Conservation (phyloP, 140 eudicot genomes). For the Oenanthe javanica region DNA sequence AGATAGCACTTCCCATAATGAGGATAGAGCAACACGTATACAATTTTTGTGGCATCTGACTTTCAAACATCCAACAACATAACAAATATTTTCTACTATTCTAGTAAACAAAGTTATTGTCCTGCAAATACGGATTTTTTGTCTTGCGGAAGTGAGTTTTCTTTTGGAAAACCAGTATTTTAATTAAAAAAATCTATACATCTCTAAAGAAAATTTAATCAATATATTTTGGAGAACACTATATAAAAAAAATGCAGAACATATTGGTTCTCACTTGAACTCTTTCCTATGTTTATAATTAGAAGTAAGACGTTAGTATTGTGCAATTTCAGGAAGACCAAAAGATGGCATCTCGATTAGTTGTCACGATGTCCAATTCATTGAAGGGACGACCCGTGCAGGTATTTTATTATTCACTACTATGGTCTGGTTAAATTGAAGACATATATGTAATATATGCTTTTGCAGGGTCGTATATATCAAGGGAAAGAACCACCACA, state of each 20-base stretch:
- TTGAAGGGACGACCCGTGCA: slow-evolving; percentile 69
- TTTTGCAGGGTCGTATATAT: slow-evolving; percentile 65
- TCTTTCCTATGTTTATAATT: background rate
- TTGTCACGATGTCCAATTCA: slow-evolving; percentile 70
- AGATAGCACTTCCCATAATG: background rate
- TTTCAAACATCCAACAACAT: background rate
- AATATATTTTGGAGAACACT: background rate
- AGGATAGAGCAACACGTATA: background rate
- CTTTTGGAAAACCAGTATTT: background rate
- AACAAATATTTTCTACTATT: background rate
- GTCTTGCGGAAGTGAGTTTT: background rate
- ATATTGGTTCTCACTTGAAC: background rate
- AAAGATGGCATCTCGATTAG: slow-evolving; percentile 49
- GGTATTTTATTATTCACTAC: slow-evolving; percentile 29
- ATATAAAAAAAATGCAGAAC: background rate
- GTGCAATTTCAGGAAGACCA: slow-evolving; percentile 60
- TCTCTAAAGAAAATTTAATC: background rate
- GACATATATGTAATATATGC: slow-evolving; percentile 10
- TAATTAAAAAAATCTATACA: background rate
- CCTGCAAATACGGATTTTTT: background rate
- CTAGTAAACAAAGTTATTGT: background rate
- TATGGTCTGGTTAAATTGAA: background rate
- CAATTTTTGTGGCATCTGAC: background rate
- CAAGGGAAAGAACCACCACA: slow-evolving; percentile 99
- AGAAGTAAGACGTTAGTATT: background rate